phyloP scores from a whole-genome alignment of 306 rosid genomes.

The Spatholobus suberectus region DNA sequence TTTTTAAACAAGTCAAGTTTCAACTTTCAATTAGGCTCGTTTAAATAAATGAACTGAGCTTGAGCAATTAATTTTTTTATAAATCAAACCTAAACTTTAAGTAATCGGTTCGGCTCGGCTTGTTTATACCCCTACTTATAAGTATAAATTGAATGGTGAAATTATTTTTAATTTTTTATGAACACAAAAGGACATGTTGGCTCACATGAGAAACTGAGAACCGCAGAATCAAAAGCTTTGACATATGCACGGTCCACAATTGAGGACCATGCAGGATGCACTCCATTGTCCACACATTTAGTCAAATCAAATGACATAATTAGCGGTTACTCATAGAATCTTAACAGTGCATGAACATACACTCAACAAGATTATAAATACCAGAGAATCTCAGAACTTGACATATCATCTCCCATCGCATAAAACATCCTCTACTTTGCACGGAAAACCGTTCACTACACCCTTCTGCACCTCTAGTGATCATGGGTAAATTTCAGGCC shows the following conservation, averaged over 20 bases:
- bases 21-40: no score
- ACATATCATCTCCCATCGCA: background rate
- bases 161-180: no score
- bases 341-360: background rate
- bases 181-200: no score
- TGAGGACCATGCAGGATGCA: background rate
- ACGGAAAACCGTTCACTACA: background rate
- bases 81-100: no score
- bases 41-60: no score
- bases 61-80: no score
- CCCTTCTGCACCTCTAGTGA: background rate
- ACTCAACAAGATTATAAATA: background rate
- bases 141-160: no score
- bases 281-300: conserved; percentile 35
- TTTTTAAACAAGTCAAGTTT: no score
- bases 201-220: no score
- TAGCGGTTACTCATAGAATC: conserved; percentile 1
- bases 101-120: no score
- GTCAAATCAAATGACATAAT: conserved; percentile 44
- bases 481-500: conserved; percentile 39
- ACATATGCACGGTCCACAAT: conserved; percentile 21
- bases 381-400: background rate
- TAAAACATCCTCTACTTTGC: background rate
- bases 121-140: no score
- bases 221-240: background rate